Evolutionary conservation across 2,329 filamentous ascomycete genomes (phyloP).

Genomic region (Penicillium sp.): DNA sequence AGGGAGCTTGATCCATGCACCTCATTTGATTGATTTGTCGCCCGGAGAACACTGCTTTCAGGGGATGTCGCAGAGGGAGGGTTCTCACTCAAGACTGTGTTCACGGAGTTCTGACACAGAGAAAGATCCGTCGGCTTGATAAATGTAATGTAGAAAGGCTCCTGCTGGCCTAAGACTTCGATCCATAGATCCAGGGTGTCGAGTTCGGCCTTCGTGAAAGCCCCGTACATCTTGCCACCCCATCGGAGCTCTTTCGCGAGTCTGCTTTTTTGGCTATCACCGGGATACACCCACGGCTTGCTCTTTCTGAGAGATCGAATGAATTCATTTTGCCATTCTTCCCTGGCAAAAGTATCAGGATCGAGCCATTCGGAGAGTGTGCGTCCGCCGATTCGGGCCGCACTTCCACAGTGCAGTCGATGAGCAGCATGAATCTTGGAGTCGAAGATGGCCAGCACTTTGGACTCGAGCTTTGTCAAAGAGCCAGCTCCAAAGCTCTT

Average conservation of each 20-base stretch:
- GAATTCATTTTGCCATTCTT: conserved; percentile 18
- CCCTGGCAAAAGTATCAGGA: neutral
- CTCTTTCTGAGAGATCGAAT: conserved; percentile 30
- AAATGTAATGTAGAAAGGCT: neutral
- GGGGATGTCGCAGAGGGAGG: neutral
- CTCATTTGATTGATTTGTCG: neutral
- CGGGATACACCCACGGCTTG: conserved; percentile 40
- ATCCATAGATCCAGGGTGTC: conserved; percentile 38
- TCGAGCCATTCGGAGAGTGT: conserved; percentile 17
- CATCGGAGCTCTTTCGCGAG: conserved; percentile 42
- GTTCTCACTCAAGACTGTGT: neutral
- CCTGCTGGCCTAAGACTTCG: conserved; percentile 10
- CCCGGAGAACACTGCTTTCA: neutral
- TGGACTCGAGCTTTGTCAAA: conserved; percentile 6
- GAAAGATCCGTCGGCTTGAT: neutral
- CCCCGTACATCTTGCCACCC: conserved; percentile 47
- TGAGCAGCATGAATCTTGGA: conserved; percentile 37
- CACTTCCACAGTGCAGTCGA: conserved; percentile 38
- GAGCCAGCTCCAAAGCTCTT: neutral
- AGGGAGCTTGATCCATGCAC: neutral
- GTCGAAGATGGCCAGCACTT: conserved; percentile 32
- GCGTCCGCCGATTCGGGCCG: conserved; percentile 34
- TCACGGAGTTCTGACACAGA: neutral
- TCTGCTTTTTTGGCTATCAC: conserved; percentile 36
- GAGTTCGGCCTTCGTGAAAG: conserved; percentile 43